phyloP scores from a whole-genome alignment of 2,329 filamentous ascomycete species.

The Basipetospora chlamydospora region DNA sequence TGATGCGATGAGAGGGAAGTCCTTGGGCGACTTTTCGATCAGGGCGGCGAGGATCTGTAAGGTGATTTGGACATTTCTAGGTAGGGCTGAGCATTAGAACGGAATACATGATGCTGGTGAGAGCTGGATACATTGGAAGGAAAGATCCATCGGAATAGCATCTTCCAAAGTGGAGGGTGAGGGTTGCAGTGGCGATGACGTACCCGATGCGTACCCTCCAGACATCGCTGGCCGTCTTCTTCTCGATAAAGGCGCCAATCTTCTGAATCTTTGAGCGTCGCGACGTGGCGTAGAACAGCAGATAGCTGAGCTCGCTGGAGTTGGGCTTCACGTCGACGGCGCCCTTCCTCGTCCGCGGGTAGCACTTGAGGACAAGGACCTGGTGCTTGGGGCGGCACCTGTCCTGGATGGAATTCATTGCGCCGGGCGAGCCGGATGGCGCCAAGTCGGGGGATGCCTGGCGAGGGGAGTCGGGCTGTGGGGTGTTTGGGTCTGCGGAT shows the following conservation, averaged over 20 bases:
- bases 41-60: constrained; percentile 82
- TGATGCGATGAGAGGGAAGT: constrained; percentile 75
- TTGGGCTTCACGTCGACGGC: constrained; percentile 90
- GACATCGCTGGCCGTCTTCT: constrained; percentile 83
- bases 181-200: constrained; percentile 14
- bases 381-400: constrained; percentile 87
- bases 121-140: not conserved
- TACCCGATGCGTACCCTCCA: constrained; percentile 80
- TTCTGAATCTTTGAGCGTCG: constrained; percentile 92
- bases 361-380: constrained; percentile 90
- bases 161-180: no score
- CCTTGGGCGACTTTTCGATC: constrained; percentile 83
- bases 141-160: no score
- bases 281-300: constrained; percentile 92
- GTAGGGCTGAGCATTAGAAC: constrained; percentile 1
- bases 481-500: not conserved
- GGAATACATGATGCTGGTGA: no score
- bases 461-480: not conserved
- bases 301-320: constrained; percentile 89
- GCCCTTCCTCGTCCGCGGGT: constrained; percentile 82
- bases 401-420: constrained; percentile 51
- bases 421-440: constrained; percentile 11
- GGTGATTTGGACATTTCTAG: constrained; percentile 83
- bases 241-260: constrained; percentile 86
- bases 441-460: not conserved